Evolutionary conservation across 2,329 filamentous ascomycete species (phyloP).

Genomic region (Monilinia fructigena): DNA sequence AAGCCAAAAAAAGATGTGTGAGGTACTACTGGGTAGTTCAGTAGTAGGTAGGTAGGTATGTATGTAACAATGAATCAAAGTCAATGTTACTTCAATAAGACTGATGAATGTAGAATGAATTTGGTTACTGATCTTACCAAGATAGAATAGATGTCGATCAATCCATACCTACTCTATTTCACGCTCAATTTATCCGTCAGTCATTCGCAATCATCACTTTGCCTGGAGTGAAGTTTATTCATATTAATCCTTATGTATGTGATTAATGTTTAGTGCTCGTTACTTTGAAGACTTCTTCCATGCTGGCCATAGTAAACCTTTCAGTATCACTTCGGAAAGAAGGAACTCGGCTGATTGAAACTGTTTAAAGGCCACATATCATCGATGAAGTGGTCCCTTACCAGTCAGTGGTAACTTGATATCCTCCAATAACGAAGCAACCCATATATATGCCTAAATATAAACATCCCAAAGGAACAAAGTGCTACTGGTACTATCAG

Average conservation of each 20-base stretch:
- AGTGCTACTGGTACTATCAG: neutral
- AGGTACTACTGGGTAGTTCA: neutral
- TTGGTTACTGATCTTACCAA: neutral
- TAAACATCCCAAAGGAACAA: constrained; percentile 5
- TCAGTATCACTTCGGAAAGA: constrained; percentile 6
- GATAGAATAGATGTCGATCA: too few species aligned
- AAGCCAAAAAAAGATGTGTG: neutral
- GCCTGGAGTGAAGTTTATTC: neutral
- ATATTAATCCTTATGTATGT: neutral
- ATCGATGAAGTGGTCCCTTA: constrained; percentile 7
- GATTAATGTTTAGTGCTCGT: neutral
- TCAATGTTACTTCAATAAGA: neutral
- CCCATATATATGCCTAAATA: neutral
- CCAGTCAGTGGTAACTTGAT: neutral
- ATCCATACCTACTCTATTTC: too few species aligned
- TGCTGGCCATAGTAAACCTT: neutral
- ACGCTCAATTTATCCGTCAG: neutral
- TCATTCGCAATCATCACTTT: neutral
- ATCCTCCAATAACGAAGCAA: neutral
- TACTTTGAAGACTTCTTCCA: neutral
- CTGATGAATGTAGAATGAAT: neutral
- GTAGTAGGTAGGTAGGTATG: too few species aligned
- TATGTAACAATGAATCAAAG: too few species aligned
- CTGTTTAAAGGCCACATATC: neutral
- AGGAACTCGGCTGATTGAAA: constrained; percentile 5